phyloP scores from a whole-genome alignment of 352 stramenopile species.

The Phytophthora pisi region DNA sequence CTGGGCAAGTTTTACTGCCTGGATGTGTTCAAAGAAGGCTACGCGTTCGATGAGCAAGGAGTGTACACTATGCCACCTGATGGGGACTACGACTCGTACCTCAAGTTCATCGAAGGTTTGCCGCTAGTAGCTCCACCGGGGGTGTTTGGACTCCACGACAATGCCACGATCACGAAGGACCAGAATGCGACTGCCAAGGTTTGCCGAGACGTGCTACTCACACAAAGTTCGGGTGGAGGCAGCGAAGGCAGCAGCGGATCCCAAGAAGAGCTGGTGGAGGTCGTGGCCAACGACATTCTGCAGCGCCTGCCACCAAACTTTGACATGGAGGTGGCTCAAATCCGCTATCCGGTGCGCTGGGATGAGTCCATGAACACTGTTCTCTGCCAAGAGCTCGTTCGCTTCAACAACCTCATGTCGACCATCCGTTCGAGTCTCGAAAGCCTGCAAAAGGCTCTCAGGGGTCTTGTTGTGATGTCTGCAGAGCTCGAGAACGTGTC shows the following conservation, averaged over 20 bases:
- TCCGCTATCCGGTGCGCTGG: slow-evolving; percentile 92
- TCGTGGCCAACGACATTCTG: slow-evolving; percentile 89
- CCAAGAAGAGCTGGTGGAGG: slow-evolving; percentile 91
- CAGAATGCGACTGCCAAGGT: slow-evolving; percentile 95
- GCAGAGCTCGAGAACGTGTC: slow-evolving; percentile 93
- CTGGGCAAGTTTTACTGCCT: slow-evolving; percentile 78
- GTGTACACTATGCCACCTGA: slow-evolving; percentile 81
- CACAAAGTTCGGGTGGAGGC: slow-evolving; percentile 80
- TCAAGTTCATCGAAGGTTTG: slow-evolving; percentile 87
- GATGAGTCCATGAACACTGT: slow-evolving; percentile 95
- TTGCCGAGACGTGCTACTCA: slow-evolving; percentile 93
- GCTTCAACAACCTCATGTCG: slow-evolving; percentile 94
- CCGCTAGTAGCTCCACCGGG: slow-evolving; percentile 88
- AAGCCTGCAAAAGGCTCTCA: slow-evolving; percentile 90
- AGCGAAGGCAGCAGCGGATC: slow-evolving; percentile 66
- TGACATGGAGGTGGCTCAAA: slow-evolving; percentile 93
- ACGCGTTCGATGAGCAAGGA: slow-evolving; percentile 70
- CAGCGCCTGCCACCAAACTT: slow-evolving; percentile 88
- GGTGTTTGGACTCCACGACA: slow-evolving; percentile 94
- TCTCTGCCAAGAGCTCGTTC: slow-evolving; percentile 92
- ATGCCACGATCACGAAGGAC: slow-evolving; percentile 94
- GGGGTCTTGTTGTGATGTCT: slow-evolving; percentile 95
- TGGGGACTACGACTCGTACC: slow-evolving; percentile 74
- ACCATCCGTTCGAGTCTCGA: slow-evolving; percentile 87
- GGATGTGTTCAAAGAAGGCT: slow-evolving; percentile 64